Evolutionary conservation across 2,329 filamentous ascomycete genomes (phyloP).

Genomic region (Aspergillus flavus): DNA sequence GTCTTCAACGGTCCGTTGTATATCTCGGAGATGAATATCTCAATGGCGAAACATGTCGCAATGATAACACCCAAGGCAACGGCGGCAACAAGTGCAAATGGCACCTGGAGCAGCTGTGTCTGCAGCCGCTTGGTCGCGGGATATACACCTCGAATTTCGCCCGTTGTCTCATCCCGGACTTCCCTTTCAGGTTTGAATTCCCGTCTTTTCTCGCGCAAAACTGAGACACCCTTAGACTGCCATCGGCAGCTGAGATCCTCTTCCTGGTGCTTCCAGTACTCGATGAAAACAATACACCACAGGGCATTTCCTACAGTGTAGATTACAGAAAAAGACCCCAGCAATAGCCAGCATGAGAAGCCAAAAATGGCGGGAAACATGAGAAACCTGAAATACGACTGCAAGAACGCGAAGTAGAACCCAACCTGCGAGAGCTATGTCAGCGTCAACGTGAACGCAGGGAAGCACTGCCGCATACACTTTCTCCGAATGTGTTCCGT

Average conservation of each 20-base stretch:
- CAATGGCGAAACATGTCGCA: constrained; percentile 85
- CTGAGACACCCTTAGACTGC: constrained; percentile 85
- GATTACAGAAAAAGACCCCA: constrained; percentile 80
- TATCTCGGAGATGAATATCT: constrained; percentile 95
- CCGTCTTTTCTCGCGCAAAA: constrained; percentile 74
- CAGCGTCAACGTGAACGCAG: background rate
- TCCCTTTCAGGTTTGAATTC: constrained; percentile 81
- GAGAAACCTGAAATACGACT: constrained; percentile 89
- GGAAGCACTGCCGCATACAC: constrained; percentile 25
- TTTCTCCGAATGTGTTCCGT: constrained; percentile 74
- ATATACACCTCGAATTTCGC: constrained; percentile 76
- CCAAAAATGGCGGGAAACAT: constrained; percentile 81
- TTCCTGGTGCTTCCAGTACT: constrained; percentile 96
- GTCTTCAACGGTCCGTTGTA: constrained; percentile 89
- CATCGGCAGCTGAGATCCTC: constrained; percentile 84
- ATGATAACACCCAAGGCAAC: constrained; percentile 81
- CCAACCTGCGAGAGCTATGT: constrained; percentile 60
- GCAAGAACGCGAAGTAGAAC: constrained; percentile 94
- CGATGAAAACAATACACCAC: constrained; percentile 88
- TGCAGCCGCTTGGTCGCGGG: constrained; percentile 75
- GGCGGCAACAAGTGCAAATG: constrained; percentile 80
- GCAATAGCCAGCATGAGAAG: constrained; percentile 74
- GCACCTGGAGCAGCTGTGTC: constrained; percentile 81
- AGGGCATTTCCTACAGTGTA: constrained; percentile 80
- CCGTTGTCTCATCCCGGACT: constrained; percentile 77